Evolutionary conservation across 495 filamentous ascomycete genomes (phyloP), one percentile per base, ranked within the genome.

Genomic region (Penicillium flavigenum): DNA sequence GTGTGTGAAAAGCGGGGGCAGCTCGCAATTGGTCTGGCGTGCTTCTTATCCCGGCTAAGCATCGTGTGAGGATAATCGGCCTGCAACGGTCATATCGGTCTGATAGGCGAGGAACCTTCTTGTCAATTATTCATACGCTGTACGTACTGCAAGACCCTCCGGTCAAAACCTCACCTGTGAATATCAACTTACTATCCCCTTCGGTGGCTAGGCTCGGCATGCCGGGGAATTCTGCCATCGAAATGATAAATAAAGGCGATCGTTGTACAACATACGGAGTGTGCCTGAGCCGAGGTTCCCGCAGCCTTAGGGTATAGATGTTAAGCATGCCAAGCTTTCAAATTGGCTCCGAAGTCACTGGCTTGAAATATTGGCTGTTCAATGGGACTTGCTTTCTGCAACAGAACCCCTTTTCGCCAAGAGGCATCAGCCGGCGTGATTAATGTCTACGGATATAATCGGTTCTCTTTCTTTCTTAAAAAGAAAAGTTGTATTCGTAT

Each of bases 1-100:
- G 31, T 22, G 5, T n/a, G 24, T 31, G 9, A 29, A 11, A 19
- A 38, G 44, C 16, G 36, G 31, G 11, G 19, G 3, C 43, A 29
- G 26, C 22, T 38, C 20, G 8, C 32, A 19, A 49, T 41, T 39
- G 32, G 44, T 27, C 41, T 48, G 44, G 16, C 12, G 5, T 38
- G 16, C 7, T 27, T 16, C 16, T 47, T 48, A 49, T 56, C 53
- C 53, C 32, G 44, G 32, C 8, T 56, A 56, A 56, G 51, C 51
- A 53, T 43, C 20, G 19, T n/a, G 5, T 44, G 17, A 19, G 34
- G 10, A 31, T 19, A 17, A 43, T 7, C 38, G 5, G n/a, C 24
- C 31, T 22, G 39, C 2, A 17, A 9, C 39, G 9, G 39, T 43
- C 4, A 4, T 31, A 14, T 24, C 17, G 24, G 38, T 31, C 16